Percentiles rank a stretch among this genome's conserved stretches.
phyloP scores from a whole-genome alignment of 2,329 filamentous ascomycete species.

The Diaporthe sp. region DNA sequence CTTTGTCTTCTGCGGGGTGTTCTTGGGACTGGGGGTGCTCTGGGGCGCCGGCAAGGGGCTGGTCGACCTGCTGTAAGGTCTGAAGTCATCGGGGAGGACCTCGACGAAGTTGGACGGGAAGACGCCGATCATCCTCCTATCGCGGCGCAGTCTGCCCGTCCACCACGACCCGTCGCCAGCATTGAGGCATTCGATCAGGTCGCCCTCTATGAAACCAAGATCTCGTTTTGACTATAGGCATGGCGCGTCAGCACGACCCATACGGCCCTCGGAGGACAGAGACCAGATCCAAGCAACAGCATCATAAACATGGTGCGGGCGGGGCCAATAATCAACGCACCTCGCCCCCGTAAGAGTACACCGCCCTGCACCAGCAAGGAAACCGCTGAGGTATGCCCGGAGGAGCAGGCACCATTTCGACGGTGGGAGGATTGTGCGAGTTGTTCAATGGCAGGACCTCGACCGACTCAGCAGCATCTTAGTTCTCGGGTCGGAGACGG shows the following conservation, averaged over 20 bases:
- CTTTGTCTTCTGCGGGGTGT: constrained; percentile 71
- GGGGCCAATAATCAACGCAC: constrained; percentile 54
- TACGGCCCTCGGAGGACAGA: neutral
- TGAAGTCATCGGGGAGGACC: constrained; percentile 86
- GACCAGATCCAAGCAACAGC: neutral
- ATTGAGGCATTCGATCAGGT: constrained; percentile 97
- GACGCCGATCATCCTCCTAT: constrained; percentile 89
- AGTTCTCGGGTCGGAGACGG: constrained; percentile 5
- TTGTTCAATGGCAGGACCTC: constrained; percentile 36
- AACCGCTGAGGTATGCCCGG: constrained; percentile 81
- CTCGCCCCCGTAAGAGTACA: constrained; percentile 96
- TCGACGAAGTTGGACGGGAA: constrained; percentile 99
- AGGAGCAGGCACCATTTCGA: constrained; percentile 67
- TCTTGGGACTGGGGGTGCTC: constrained; percentile 68
- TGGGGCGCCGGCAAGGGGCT: constrained; percentile 70
- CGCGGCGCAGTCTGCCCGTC: constrained; percentile 91
- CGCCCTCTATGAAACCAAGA: constrained; percentile 96
- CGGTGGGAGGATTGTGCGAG: constrained; percentile 33
- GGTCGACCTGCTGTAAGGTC: constrained; percentile 76
- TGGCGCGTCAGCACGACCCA: constrained; percentile 45
- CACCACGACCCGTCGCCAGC: constrained; percentile 99
- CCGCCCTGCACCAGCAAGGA: constrained; percentile 91
- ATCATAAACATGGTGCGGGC: neutral
- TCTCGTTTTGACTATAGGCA: constrained; percentile 83
- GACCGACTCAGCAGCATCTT: constrained; percentile 40